Conservation (phyloP, 208 protist species). For the Strigomonas culicis region DNA sequence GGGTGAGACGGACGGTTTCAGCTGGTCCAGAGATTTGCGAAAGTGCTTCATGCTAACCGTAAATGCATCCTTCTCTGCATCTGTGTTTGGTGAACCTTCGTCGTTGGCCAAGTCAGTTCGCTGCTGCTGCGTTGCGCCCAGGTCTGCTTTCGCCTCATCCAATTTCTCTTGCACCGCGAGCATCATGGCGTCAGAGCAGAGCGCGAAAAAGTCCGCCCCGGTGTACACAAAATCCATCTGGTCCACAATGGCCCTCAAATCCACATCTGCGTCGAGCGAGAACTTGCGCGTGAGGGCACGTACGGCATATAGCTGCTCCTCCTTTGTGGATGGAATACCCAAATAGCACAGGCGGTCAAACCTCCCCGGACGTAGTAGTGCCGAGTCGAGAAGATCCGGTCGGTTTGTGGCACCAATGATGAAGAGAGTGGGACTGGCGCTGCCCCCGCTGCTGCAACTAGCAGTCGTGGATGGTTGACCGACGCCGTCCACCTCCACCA, state of each 20-base stretch:
- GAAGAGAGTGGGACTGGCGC: conserved; percentile 99
- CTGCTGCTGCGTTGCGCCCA: no score
- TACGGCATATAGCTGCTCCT: conserved; percentile 79
- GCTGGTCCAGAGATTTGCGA: conserved; percentile 48
- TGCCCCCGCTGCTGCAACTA: conserved; percentile 86
- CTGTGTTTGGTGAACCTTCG: no score
- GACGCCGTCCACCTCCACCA: conserved; percentile 99
- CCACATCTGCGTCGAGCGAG: conserved; percentile 56
- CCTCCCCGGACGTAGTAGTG: conserved; percentile 98
- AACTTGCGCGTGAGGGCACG: conserved; percentile 86
- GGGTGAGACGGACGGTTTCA: conserved; percentile 78
- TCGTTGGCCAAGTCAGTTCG: no score
- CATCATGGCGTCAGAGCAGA: conserved; percentile 95
- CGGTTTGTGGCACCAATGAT: conserved; percentile 99
- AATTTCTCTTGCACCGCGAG: conserved; percentile 89
- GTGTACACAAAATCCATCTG: conserved; percentile 85
- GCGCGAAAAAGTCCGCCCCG: conserved; percentile 94
- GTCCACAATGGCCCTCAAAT: conserved; percentile 48
- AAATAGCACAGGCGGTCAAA: conserved; percentile 97
- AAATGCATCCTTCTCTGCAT: neutral
- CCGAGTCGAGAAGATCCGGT: conserved; percentile 99
- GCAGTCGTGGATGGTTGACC: conserved; percentile 93
- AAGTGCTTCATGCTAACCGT: conserved; percentile 51
- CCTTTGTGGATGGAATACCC: conserved; percentile 65
- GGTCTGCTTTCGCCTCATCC: conserved; percentile 21